Conservation (phyloP, 1,284 basidiomycete species). For the Melampsora americana region DNA sequence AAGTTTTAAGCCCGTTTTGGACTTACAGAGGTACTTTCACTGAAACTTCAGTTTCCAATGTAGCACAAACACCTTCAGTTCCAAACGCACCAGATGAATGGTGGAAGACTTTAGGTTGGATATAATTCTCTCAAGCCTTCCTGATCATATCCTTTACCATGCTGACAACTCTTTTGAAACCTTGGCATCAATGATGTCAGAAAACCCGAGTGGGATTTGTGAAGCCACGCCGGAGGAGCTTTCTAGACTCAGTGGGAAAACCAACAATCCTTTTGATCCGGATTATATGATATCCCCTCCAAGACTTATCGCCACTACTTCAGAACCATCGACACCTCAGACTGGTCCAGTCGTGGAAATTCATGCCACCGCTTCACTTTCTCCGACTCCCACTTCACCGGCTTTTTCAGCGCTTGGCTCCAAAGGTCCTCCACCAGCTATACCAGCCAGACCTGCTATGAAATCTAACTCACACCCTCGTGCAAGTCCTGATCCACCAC, state of each 20-base stretch:
- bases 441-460: slow-evolving; percentile 27
- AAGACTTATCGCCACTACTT: neutral
- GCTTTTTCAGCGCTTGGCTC: neutral
- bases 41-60: neutral
- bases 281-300: neutral
- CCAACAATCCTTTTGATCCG: slow-evolving; percentile 21
- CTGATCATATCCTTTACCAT: neutral
- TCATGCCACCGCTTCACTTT: slow-evolving; percentile 20
- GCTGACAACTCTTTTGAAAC: neutral
- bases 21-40: neutral
- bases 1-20: neutral
- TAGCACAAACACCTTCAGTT: neutral
- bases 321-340: neutral
- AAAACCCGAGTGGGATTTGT: slow-evolving; percentile 19
- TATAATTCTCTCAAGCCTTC: neutral
- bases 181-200: neutral
- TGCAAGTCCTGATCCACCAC: neutral
- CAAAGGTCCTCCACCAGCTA: slow-evolving; percentile 25
- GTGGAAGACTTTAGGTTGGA: slow-evolving; percentile 32
- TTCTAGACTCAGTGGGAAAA: slow-evolving; percentile 1
- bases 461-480: slow-evolving; percentile 9
- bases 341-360: neutral
- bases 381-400: slow-evolving; percentile 2
- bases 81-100: slow-evolving; percentile 16
- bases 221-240: neutral